Evolutionary conservation across 768 basidiomycete species (phyloP).

Genomic region (Tulasnella calospora): DNA sequence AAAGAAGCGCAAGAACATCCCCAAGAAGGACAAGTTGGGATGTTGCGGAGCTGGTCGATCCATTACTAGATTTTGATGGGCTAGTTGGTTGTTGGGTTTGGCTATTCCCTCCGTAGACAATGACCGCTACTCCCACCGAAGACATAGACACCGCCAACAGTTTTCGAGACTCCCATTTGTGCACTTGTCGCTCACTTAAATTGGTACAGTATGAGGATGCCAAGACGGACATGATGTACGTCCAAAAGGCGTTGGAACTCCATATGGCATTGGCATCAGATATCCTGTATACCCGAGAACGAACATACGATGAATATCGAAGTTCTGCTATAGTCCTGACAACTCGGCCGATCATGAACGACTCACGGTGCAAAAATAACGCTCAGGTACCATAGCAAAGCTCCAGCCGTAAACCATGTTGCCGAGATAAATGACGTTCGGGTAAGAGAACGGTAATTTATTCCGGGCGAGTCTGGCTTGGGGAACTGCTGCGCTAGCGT

Average conservation of each 20-base stretch:
- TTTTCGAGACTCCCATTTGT: constrained; percentile 54
- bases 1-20: constrained; percentile 65
- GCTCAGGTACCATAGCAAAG: constrained; percentile 69
- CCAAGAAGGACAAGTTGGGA: constrained; percentile 41
- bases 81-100: background rate
- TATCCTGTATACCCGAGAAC: constrained; percentile 45
- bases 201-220: background rate
- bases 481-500: constrained; percentile 44
- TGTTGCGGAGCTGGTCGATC: background rate
- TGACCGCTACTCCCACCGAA: constrained; percentile 68
- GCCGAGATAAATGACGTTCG: constrained; percentile 6
- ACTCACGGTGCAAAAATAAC: constrained; percentile 69
- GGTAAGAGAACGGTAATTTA: background rate
- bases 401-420: constrained; percentile 57
- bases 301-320: constrained; percentile 21
- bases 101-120: constrained; percentile 70
- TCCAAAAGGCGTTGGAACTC: constrained; percentile 89
- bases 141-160: constrained; percentile 75
- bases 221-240: constrained; percentile 74
- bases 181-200: constrained; percentile 36
- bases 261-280: constrained; percentile 78
- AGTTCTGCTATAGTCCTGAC: background rate
- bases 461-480: constrained; percentile 27
- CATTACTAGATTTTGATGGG: background rate
- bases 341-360: background rate